Evolutionary conservation across 2,329 filamentous ascomycete species (phyloP), one percentile per base, ranked within the genome.

Genomic region (Sarocladium brachiariae): DNA sequence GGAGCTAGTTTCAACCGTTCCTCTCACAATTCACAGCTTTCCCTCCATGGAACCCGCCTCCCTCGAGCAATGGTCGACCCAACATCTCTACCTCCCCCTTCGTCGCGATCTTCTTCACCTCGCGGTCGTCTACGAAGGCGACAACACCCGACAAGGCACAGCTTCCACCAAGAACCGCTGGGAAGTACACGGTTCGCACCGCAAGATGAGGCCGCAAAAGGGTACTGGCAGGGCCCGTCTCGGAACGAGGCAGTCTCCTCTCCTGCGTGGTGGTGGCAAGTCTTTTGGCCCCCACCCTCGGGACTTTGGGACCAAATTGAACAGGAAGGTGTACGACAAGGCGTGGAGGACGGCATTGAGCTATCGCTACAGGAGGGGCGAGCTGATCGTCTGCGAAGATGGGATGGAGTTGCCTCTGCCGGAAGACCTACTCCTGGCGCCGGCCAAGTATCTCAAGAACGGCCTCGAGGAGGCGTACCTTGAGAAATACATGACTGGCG

Each of bases 291-390:
- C 93, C 24, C 84, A 91, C 60, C 91, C 91, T 23, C 80, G 93
- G 65, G 89, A 97, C 71, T 99, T 99, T 64, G 81, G 81, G 53
- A 95, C 91, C 19, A 78, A 79, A 14, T 75, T 99, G 51, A 90
- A 86, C 60, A 78, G 79, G 64, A 97, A 97, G 73, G 81, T 96
- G 45, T 99, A 99, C 72, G 91, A 97, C 69, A 77, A 95, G 60
- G 93, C 93, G 9, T 97, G 89, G 89, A 83, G 93, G 64, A 97
- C 87, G 38, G 93, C 93, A 10, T 77, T 99, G 57, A 93, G 87
- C 63, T 95, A 96, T 73, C 83, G 93, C 53, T 97, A 93, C 70
- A 78, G 85, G 57, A 82, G 84, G 57, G 93, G 91, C 46, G 89
- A 97, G 72, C 73, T 99, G 61, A 74, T 96, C 57, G 81, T 99